These are phyloP conservation scores for Lactifluus hygrophoroides DNA, from an alignment of 768 basidiomycete genomes.

Conservation along the genomic window DNA sequence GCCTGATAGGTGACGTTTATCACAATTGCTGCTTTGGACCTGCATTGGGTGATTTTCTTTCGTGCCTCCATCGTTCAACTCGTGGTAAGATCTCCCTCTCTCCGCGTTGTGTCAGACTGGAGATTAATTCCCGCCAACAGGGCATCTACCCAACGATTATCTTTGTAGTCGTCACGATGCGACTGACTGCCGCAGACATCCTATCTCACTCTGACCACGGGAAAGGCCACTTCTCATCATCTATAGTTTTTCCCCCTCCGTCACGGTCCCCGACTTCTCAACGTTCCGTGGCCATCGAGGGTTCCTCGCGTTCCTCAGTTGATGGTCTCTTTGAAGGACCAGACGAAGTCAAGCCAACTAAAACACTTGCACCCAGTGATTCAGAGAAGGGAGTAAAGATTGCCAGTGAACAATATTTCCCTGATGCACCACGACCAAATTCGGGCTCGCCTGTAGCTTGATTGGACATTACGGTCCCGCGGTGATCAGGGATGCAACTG, in stretches of 20 bases:
- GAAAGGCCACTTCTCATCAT: background rate
- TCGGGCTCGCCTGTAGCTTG: background rate
- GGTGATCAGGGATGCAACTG: too few species aligned
- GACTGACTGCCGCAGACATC: conserved; percentile 3
- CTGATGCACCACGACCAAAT: background rate
- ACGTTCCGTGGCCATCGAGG: background rate
- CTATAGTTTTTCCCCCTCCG: background rate
- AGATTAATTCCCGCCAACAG: background rate
- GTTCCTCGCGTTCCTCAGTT: background rate
- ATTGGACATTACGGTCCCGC: too few species aligned
- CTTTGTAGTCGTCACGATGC: conserved; percentile 8
- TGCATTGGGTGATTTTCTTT: background rate
- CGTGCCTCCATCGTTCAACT: background rate
- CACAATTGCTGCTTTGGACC: background rate
- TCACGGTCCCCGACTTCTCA: background rate
- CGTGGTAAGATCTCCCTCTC: background rate
- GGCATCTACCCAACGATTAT: conserved; percentile 9
- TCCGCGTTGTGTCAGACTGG: background rate
- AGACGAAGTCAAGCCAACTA: background rate
- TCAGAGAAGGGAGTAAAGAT: background rate
- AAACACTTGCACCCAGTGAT: background rate
- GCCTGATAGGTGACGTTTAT: background rate
- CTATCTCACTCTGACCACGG: background rate
- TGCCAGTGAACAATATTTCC: too few species aligned
- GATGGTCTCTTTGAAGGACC: background rate